A percentile compares a stretch with the other conserved stretches of the same genome.
Conservation (phyloP, 306 rosid species). For the Rosa multiflora region DNA sequence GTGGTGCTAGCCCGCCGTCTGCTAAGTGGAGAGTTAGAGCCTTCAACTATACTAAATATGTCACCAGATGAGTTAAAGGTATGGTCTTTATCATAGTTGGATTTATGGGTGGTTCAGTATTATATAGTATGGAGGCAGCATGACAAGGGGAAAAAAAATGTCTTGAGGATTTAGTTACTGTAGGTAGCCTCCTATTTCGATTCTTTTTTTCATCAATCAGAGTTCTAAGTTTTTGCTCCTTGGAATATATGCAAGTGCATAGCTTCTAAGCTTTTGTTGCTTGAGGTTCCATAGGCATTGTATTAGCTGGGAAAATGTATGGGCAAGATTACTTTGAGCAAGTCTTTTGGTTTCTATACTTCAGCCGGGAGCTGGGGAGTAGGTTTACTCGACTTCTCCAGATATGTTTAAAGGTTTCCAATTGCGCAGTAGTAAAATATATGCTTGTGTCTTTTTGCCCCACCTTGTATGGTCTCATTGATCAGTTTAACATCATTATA, state of each 20-base stretch:
- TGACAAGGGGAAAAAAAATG: not conserved
- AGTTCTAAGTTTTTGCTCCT: not conserved
- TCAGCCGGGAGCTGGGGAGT: not conserved
- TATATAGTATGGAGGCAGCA: not conserved
- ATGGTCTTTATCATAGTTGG: conserved; percentile 16
- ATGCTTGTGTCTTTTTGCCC: not conserved
- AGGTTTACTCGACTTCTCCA: not conserved
- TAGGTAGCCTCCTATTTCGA: not conserved
- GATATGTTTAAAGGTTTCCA: not conserved
- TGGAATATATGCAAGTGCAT: not conserved
- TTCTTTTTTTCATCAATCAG: not conserved
- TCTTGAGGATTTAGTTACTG: not conserved
- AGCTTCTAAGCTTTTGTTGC: not conserved
- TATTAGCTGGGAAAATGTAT: not conserved
- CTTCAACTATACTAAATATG: conserved; percentile 77
- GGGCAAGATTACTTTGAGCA: not conserved
- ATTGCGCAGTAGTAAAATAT: not conserved
- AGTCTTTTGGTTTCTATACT: not conserved
- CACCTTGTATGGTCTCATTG: not conserved
- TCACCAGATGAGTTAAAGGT: conserved; percentile 94
- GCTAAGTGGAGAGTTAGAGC: conserved; percentile 80
- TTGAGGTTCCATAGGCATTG: not conserved
- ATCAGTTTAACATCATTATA: not conserved
- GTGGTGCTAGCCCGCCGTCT: conserved; percentile 63
- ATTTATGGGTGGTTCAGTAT: conserved; percentile 6